Percentiles rank a stretch among this genome's conserved stretches.
Conservation (phyloP, 2,329 filamentous ascomycete genomes). For the Neofusicoccum sp. region DNA sequence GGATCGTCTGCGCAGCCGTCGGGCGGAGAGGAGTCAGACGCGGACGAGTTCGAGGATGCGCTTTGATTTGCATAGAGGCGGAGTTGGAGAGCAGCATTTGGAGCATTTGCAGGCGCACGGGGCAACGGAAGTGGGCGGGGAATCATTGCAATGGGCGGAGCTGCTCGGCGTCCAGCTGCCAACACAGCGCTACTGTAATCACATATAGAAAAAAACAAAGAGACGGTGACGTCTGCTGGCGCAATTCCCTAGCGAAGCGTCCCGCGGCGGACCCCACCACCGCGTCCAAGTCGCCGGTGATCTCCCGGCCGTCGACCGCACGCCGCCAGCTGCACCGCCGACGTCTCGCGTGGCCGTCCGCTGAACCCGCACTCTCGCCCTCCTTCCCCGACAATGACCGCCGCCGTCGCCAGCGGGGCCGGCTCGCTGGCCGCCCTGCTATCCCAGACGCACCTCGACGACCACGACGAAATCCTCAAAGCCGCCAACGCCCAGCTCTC, state of each 20-base stretch:
- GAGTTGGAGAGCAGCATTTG: conserved; percentile 23
- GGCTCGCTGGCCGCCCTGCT: conserved; percentile 56
- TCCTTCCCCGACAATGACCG: conserved; percentile 32
- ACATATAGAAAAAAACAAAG: no score
- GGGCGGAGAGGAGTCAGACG: conserved; percentile 47
- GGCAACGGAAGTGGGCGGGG: background rate
- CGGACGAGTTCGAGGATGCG: conserved; percentile 49
- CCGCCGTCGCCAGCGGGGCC: conserved; percentile 28
- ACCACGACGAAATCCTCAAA: conserved; percentile 73
- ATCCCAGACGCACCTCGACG: conserved; percentile 55
- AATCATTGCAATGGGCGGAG: no score
- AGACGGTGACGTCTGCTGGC: background rate
- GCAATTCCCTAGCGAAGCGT: conserved; percentile 2
- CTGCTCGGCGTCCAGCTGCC: no score
- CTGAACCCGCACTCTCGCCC: background rate
- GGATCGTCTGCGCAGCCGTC: conserved; percentile 38
- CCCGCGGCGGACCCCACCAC: background rate
- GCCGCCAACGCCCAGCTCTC: conserved; percentile 58
- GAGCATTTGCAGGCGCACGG: conserved; percentile 18
- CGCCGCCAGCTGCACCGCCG: conserved; percentile 2
- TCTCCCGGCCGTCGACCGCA: conserved; percentile 8
- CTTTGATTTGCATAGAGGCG: conserved; percentile 30
- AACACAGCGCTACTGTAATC: no score
- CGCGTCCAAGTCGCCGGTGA: background rate
- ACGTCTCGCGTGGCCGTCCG: conserved; percentile 13